Evolutionary conservation across 2,329 filamentous ascomycete genomes (phyloP).

Genomic region (Aspergillus novofumigatus): DNA sequence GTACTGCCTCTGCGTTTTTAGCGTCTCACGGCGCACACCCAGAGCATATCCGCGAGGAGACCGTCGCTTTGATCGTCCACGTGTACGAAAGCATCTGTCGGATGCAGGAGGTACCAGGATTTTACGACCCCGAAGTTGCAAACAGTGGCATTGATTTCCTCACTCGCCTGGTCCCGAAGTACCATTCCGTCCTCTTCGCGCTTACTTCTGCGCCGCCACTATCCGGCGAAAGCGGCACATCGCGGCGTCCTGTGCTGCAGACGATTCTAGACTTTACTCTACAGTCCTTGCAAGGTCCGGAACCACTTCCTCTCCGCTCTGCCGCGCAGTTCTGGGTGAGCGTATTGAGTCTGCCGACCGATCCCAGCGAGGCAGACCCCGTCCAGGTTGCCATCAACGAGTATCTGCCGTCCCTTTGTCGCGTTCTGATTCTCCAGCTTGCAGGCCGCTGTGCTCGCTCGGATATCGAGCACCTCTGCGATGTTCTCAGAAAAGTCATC

Average conservation of each 20-base stretch:
- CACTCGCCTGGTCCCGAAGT: constrained; percentile 40
- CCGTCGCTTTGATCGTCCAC: constrained; percentile 34
- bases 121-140: constrained; percentile 40
- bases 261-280: constrained; percentile 40
- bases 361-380: constrained; percentile 16
- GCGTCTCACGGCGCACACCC: constrained; percentile 39
- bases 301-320: constrained; percentile 45
- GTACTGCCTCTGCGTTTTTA: constrained; percentile 43
- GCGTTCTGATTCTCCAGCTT: constrained; percentile 38
- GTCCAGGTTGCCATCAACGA: constrained; percentile 31
- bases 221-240: constrained; percentile 1
- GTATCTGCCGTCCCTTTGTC: constrained; percentile 35
- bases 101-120: constrained; percentile 32
- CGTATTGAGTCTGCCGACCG: constrained; percentile 32
- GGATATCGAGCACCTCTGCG: constrained; percentile 40
- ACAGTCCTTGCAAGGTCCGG: constrained; percentile 37
- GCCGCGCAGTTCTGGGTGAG: constrained; percentile 43
- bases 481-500: constrained; percentile 38
- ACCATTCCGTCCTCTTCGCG: constrained; percentile 35
- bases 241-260: constrained; percentile 26
- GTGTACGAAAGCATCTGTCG: constrained; percentile 36
- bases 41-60: constrained; percentile 30
- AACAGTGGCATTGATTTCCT: constrained; percentile 46
- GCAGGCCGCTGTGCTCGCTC: constrained; percentile 44
- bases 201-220: constrained; percentile 23